Percentiles rank a stretch among this genome's conserved stretches.
Conservation (phyloP, 208 protist genomes). For the Vickermania ingenoplastis region DNA sequence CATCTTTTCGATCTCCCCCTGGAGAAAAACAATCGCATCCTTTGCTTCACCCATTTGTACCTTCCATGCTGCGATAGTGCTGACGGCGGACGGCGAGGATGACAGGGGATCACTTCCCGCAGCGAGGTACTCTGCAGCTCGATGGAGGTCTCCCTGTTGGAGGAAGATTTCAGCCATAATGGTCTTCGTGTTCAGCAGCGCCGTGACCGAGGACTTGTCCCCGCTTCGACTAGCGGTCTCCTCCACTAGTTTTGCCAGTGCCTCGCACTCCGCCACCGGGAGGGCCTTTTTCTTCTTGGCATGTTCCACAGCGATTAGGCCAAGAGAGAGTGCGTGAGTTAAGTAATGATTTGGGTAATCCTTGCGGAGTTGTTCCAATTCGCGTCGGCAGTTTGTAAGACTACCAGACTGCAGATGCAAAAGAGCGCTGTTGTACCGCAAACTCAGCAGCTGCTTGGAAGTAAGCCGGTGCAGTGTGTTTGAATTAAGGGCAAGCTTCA, state of each 20-base stretch:
- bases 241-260: constrained; percentile 11
- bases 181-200: constrained; percentile 15
- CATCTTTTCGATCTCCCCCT: background rate
- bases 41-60: constrained; percentile 31
- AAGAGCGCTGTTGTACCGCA: constrained; percentile 83
- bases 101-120: constrained; percentile 20
- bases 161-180: constrained; percentile 71
- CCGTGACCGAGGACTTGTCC: constrained; percentile 12
- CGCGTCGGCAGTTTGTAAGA: constrained; percentile 36
- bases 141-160: constrained; percentile 51
- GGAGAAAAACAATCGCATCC: constrained; percentile 6
- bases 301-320: constrained; percentile 34
- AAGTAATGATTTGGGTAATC: constrained; percentile 50
- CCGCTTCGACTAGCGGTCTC: constrained; percentile 1
- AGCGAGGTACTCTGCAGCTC: constrained; percentile 30
- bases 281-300: constrained; percentile 46
- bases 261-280: constrained; percentile 11
- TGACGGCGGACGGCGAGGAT: constrained; percentile 25
- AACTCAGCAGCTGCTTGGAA: constrained; percentile 43
- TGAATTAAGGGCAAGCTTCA: constrained; percentile 51
- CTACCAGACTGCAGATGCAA: constrained; percentile 55
- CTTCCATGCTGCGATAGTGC: constrained; percentile 53
- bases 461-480: constrained; percentile 49
- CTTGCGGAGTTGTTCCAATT: constrained; percentile 57
- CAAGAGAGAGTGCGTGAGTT: constrained; percentile 56